Conservation (phyloP, 169 alveolate species). For the Eimeria falciformis region DNA sequence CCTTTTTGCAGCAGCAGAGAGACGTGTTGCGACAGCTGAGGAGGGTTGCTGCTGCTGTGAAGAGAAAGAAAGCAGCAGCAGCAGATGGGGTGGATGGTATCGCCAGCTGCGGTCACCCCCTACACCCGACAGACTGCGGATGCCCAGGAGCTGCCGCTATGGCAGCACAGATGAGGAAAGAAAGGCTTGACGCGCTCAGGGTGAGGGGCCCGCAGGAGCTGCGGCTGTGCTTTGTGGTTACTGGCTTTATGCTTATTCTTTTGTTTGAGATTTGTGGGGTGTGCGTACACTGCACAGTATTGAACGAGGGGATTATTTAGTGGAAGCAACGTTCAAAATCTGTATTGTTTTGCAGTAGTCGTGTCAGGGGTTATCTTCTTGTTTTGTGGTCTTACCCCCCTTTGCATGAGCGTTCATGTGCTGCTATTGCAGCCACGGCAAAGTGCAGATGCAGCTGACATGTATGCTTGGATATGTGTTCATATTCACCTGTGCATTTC, state of each 20-base stretch:
- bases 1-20: constrained; percentile 29
- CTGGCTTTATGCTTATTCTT: neutral
- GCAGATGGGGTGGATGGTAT: constrained; percentile 15
- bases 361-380: too few relatives aligned
- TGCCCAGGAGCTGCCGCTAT: constrained; percentile 73
- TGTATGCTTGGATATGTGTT: too few relatives aligned
- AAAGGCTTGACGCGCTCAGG: constrained; percentile 66
- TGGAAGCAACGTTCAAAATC: too few relatives aligned
- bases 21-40: constrained; percentile 61
- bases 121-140: constrained; percentile 72
- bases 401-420: too few relatives aligned
- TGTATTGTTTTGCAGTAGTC: too few relatives aligned
- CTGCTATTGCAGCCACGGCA: too few relatives aligned
- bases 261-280: neutral
- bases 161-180: constrained; percentile 70
- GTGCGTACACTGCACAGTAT: too few relatives aligned
- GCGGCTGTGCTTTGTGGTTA: neutral
- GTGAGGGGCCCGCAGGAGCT: constrained; percentile 22
- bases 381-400: too few relatives aligned
- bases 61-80: constrained; percentile 44
- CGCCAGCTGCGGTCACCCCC: constrained; percentile 71
- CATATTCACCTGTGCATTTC: too few relatives aligned
- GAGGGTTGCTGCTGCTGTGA: constrained; percentile 71
- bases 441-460: too few relatives aligned
- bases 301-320: too few relatives aligned